Evolutionary conservation across 2,329 filamentous ascomycete species (phyloP).

Genomic region (Aphanoascus verrucosus): DNA sequence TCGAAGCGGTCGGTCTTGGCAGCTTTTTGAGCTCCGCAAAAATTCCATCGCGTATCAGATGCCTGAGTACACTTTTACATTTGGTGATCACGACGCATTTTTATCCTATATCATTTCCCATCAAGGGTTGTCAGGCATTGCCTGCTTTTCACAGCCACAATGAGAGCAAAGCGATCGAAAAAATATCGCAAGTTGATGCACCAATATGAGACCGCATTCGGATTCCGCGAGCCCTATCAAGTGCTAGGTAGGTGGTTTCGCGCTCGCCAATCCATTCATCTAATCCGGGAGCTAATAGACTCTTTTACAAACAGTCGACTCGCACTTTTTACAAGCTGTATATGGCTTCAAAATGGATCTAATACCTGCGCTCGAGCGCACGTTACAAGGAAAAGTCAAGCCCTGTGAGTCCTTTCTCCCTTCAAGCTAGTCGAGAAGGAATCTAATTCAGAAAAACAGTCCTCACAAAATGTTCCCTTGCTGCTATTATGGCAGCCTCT

Average conservation of each 20-base stretch:
- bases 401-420: constrained; percentile 47
- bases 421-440: background rate
- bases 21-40: background rate
- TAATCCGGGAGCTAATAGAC: constrained; percentile 2
- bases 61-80: background rate
- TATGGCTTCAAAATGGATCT: constrained; percentile 83
- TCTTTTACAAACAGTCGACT: constrained; percentile 51
- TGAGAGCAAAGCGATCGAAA: constrained; percentile 59
- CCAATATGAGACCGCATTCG: constrained; percentile 76
- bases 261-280: background rate
- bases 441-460: constrained; percentile 39
- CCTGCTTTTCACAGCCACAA: constrained; percentile 33
- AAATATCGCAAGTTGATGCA: constrained; percentile 88
- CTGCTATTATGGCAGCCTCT: constrained; percentile 31
- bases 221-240: constrained; percentile 90
- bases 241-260: constrained; percentile 50
- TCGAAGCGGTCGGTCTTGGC: background rate
- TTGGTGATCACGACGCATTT: background rate
- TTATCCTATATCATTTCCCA: background rate
- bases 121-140: background rate
- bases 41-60: background rate
- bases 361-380: constrained; percentile 62
- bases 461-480: constrained; percentile 57
- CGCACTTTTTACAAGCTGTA: constrained; percentile 71
- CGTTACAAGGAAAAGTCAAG: constrained; percentile 78